These are phyloP conservation scores for Linum usitatissimum DNA, from an alignment of 345 rosid species.

Conservation along the genomic window DNA sequence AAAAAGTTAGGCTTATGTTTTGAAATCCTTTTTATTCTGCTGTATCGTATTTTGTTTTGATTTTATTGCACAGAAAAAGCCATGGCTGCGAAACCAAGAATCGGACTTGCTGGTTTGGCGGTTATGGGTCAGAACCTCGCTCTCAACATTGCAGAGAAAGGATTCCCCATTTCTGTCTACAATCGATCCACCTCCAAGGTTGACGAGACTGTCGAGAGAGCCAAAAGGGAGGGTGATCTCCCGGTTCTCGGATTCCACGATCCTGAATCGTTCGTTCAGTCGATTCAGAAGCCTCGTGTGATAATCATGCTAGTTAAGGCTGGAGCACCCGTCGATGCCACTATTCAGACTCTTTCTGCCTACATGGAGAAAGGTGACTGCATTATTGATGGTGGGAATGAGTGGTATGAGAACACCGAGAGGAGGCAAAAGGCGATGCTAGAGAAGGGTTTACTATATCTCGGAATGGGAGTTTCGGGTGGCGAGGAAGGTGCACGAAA, in stretches of 20 bases:
- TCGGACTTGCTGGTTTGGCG: slow-evolving; percentile 91
- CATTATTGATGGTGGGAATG: slow-evolving; percentile 92
- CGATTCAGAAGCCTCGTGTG: slow-evolving; percentile 83
- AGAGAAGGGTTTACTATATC: slow-evolving; percentile 67
- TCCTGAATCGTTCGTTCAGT: slow-evolving; percentile 65
- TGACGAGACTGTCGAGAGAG: slow-evolving; percentile 83
- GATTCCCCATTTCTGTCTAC: slow-evolving; percentile 91
- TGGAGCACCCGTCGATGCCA: slow-evolving; percentile 85
- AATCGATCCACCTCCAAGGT: slow-evolving; percentile 84
- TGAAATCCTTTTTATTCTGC: not conserved
- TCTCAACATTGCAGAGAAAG: slow-evolving; percentile 89
- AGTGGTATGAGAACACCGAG: slow-evolving; percentile 97
- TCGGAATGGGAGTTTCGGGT: slow-evolving; percentile 97
- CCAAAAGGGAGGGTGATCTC: slow-evolving; percentile 72
- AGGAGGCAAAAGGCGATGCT: slow-evolving; percentile 66
- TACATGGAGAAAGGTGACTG: slow-evolving; percentile 91
- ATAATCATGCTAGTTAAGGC: slow-evolving; percentile 96
- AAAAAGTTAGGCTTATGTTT: not conserved
- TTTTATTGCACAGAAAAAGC: slow-evolving; percentile 21
- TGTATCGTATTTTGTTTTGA: too few species aligned
- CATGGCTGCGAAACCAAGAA: slow-evolving; percentile 69
- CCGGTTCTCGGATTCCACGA: slow-evolving; percentile 79
- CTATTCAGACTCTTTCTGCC: slow-evolving; percentile 74
- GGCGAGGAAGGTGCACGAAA: slow-evolving; percentile 96
- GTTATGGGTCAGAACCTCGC: slow-evolving; percentile 98